Percentiles rank a stretch among this genome's conserved stretches.
These are phyloP conservation scores for Pseudopithomyces chartarum DNA, from an alignment of 2,329 filamentous ascomycete genomes.

Conservation along the genomic window DNA sequence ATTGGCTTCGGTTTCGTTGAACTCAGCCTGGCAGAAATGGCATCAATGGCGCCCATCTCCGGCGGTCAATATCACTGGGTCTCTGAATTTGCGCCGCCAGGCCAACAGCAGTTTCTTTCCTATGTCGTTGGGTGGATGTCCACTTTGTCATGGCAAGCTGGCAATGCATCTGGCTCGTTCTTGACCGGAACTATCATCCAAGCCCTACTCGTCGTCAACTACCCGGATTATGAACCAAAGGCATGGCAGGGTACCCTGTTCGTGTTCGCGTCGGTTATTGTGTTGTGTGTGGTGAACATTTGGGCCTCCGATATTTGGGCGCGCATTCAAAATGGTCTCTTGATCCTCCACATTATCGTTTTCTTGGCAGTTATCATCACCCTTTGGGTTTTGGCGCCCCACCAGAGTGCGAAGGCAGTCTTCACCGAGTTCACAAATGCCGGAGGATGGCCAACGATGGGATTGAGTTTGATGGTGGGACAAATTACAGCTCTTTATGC, in stretches of 20 bases:
- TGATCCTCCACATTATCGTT: conserved; percentile 49
- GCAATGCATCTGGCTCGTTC: conserved; percentile 54
- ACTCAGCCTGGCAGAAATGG: conserved; percentile 43
- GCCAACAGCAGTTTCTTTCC: conserved; percentile 32
- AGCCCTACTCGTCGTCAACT: conserved; percentile 48
- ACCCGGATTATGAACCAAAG: conserved; percentile 47
- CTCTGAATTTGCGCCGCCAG: conserved; percentile 38
- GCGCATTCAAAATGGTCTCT: conserved; percentile 41
- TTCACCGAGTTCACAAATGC: conserved; percentile 45
- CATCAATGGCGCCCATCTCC: conserved; percentile 35
- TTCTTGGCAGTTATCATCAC: conserved; percentile 52
- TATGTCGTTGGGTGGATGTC: conserved; percentile 52
- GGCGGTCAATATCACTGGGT: conserved; percentile 45
- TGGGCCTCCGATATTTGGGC: conserved; percentile 38
- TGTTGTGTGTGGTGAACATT: conserved; percentile 51
- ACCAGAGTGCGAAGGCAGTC: conserved; percentile 31
- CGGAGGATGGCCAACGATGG: conserved; percentile 46
- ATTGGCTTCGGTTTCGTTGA: conserved; percentile 38
- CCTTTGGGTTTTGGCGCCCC: conserved; percentile 42
- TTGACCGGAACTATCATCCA: conserved; percentile 56
- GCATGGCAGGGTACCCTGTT: conserved; percentile 57
- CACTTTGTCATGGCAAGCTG: conserved; percentile 57
- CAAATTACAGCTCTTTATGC: conserved; percentile 46
- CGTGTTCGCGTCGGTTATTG: conserved; percentile 52
- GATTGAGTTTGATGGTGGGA: conserved; percentile 47